A percentile compares a stretch with the other conserved stretches of the same genome.
phyloP scores from a whole-genome alignment of 2,329 filamentous ascomycete species.

The Colletotrichum gigasporum region DNA sequence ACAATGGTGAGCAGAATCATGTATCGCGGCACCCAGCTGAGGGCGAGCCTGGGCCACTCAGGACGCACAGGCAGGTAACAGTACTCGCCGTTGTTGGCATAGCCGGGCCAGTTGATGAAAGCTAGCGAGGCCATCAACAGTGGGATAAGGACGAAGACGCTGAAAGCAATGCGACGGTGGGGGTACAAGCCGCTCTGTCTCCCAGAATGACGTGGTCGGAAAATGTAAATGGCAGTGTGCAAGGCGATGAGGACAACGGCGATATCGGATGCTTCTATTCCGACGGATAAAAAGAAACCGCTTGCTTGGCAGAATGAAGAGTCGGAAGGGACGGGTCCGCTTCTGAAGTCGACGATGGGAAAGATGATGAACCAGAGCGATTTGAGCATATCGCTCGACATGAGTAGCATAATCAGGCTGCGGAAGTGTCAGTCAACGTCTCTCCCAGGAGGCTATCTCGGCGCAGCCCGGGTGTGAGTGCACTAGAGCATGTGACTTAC shows the following conservation, averaged over 20 bases:
- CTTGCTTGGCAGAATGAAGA: conserved; percentile 72
- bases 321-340: conserved; percentile 57
- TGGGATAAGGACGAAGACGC: conserved; percentile 66
- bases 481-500: conserved; percentile 62
- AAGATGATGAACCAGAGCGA: conserved; percentile 74
- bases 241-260: conserved; percentile 78
- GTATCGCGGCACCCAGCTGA: conserved; percentile 81
- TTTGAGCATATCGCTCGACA: conserved; percentile 78
- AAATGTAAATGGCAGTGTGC: conserved; percentile 78
- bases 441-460: background rate
- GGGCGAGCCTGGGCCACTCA: conserved; percentile 73
- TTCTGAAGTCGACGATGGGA: conserved; percentile 65
- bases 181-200: conserved; percentile 74
- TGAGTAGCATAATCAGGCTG: conserved; percentile 78
- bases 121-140: conserved; percentile 68
- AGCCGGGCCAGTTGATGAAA: conserved; percentile 68
- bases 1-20: conserved; percentile 73
- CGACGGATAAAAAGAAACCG: conserved; percentile 73
- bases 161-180: conserved; percentile 69
- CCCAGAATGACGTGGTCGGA: conserved; percentile 58
- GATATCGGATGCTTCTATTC: conserved; percentile 77
- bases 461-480: no score
- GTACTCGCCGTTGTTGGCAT: conserved; percentile 71
- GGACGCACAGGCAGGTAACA: conserved; percentile 76
- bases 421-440: conserved; percentile 32